These are phyloP conservation scores for Papilionanthe hybrid DNA, from an alignment of 116 monocot species.

Conservation along the genomic window DNA sequence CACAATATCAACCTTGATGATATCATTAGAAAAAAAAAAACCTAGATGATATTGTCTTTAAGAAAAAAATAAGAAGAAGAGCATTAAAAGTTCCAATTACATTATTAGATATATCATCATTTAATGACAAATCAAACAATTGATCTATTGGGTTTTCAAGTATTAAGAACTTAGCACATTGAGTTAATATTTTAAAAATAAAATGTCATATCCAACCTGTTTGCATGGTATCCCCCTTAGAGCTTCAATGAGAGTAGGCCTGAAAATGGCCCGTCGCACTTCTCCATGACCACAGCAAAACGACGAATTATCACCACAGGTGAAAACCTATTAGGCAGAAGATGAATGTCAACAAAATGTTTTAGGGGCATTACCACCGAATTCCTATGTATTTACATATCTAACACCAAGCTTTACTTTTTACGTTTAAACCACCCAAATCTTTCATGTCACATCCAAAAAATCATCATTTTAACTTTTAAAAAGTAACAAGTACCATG, in stretches of 20 bases:
- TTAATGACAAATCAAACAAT: background rate
- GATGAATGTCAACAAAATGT: background rate
- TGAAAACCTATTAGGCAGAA: conserved; percentile 57
- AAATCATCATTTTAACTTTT: too few species aligned
- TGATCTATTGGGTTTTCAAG: background rate
- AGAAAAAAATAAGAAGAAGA: background rate
- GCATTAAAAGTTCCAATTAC: background rate
- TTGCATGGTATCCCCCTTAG: conserved; percentile 77
- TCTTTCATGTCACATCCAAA: too few species aligned
- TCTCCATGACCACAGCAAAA: conserved; percentile 98
- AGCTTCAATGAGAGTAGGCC: conserved; percentile 59
- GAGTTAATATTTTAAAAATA: background rate
- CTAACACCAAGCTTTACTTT: too few species aligned
- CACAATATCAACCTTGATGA: background rate
- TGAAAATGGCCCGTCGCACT: conserved; percentile 72
- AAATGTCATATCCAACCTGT: conserved; percentile 40
- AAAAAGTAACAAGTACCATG: too few species aligned
- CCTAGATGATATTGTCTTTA: background rate
- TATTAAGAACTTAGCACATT: background rate
- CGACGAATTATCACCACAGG: conserved; percentile 96
- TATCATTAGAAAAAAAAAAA: background rate
- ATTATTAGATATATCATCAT: background rate
- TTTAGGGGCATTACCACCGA: background rate
- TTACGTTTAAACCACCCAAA: too few species aligned
- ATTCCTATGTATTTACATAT: too few species aligned